These are phyloP conservation scores for Sungouiella blattae DNA, from an alignment of 805 yeast species.

Conservation along the genomic window DNA sequence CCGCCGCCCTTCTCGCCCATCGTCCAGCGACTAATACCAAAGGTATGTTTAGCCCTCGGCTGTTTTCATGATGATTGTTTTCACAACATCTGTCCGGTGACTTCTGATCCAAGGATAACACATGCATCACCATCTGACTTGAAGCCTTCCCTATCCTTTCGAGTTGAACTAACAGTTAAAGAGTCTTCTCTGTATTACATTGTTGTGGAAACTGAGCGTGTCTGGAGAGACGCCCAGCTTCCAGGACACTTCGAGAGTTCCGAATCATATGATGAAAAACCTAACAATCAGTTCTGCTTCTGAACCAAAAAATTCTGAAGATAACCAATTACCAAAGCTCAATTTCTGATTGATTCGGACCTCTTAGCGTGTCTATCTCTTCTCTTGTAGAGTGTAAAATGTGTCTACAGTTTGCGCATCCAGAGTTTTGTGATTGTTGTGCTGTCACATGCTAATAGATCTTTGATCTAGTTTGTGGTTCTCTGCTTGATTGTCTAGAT, in stretches of 20 bases:
- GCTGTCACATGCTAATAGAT: too few species aligned
- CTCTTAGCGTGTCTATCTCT: background rate
- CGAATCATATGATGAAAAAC: constrained; percentile 56
- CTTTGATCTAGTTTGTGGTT: too few species aligned
- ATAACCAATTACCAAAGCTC: constrained; percentile 68
- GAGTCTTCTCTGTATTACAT: background rate
- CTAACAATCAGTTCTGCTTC: constrained; percentile 92
- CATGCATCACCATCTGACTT: constrained; percentile 98
- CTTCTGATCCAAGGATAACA: constrained; percentile 75
- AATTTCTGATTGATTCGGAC: constrained; percentile 34
- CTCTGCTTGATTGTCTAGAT: too few species aligned
- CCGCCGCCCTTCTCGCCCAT: too few species aligned
- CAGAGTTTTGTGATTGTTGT: too few species aligned
- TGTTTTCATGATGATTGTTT: constrained; percentile 17
- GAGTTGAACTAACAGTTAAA: constrained; percentile 2
- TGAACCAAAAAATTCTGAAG: constrained; percentile 73
- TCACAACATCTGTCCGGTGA: constrained; percentile 41
- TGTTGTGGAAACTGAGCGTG: constrained; percentile 7
- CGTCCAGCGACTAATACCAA: constrained; percentile 5
- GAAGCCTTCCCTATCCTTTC: constrained; percentile 1
- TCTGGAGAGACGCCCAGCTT: constrained; percentile 13
- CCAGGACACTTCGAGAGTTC: constrained; percentile 4
- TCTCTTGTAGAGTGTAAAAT: background rate
- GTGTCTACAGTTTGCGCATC: too few species aligned
- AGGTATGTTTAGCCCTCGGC: constrained; percentile 7